Conservation (phyloP, 352 stramenopile genomes). For the Pythium folliculosum region DNA sequence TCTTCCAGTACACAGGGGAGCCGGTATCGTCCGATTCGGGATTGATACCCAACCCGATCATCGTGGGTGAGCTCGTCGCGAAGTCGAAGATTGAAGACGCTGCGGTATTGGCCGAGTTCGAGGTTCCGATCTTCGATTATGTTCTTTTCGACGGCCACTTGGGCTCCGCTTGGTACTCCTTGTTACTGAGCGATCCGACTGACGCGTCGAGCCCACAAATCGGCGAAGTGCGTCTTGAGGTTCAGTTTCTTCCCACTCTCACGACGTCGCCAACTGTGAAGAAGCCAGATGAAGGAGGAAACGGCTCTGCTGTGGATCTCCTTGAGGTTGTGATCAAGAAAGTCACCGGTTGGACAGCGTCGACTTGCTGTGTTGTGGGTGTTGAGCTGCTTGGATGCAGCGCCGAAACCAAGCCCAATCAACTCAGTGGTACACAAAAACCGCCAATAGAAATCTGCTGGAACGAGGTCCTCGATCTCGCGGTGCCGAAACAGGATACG, state of each 20-base stretch:
- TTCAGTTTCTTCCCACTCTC: slow-evolving; percentile 43
- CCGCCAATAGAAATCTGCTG: neutral
- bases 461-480: slow-evolving; percentile 28
- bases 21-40: neutral
- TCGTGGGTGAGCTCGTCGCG: slow-evolving; percentile 30
- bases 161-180: slow-evolving; percentile 34
- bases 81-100: neutral
- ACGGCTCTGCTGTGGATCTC: neutral
- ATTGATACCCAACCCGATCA: slow-evolving; percentile 29
- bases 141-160: slow-evolving; percentile 48
- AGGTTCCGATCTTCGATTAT: slow-evolving; percentile 53
- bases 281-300: neutral
- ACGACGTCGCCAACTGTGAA: neutral
- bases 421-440: neutral
- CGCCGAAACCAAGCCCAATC: slow-evolving; percentile 34
- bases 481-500: neutral
- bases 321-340: slow-evolving; percentile 17
- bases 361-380: slow-evolving; percentile 15
- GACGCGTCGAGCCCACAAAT: neutral
- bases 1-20: slow-evolving; percentile 15
- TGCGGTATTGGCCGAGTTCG: slow-evolving; percentile 30
- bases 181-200: neutral
- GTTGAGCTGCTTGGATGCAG: slow-evolving; percentile 28
- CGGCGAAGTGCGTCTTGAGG: slow-evolving; percentile 37
- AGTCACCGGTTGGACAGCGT: neutral